Percentiles rank a stretch among this genome's conserved stretches.
Evolutionary conservation across 768 basidiomycete genomes (phyloP).

Genomic region (Cytidiella melzeri): DNA sequence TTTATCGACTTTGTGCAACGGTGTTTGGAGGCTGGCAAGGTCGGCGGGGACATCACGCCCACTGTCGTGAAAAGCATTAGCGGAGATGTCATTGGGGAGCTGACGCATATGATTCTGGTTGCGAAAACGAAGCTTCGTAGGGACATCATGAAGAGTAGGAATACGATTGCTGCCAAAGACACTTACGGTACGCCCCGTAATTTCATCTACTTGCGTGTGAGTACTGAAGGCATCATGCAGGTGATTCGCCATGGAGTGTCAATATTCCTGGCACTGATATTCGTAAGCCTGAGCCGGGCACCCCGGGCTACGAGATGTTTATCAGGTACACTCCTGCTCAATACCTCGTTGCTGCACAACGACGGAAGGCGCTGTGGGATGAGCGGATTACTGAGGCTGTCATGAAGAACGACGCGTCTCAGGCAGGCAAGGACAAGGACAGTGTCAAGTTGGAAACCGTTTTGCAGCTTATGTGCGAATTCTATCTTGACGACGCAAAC

Average conservation of each 20-base stretch:
- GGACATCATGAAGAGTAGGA: slow-evolving; percentile 30
- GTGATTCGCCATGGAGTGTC: neutral
- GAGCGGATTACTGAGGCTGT: neutral
- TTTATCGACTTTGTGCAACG: slow-evolving; percentile 27
- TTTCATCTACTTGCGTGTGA: too few species aligned
- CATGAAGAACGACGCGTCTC: neutral
- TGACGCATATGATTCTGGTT: slow-evolving; percentile 26
- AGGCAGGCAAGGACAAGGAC: neutral
- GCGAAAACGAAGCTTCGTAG: slow-evolving; percentile 28
- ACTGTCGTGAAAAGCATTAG: slow-evolving; percentile 18
- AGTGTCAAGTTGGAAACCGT: neutral
- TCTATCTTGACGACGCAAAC: neutral
- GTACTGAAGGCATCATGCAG: too few species aligned
- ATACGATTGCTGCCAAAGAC: slow-evolving; percentile 16
- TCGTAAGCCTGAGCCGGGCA: neutral
- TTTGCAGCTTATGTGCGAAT: neutral
- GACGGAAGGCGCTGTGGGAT: neutral
- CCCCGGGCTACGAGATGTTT: neutral
- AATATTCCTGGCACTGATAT: neutral
- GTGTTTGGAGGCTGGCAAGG: slow-evolving; percentile 18
- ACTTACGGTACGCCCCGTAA: slow-evolving; percentile 23
- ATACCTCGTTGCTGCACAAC: neutral
- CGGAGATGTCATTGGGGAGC: slow-evolving; percentile 19
- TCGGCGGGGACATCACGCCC: slow-evolving; percentile 8
- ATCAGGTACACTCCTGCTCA: neutral